A percentile compares a stretch with the other conserved stretches of the same genome.
Conservation (phyloP, 768 basidiomycete genomes). For the Amanita pallidorosea region DNA sequence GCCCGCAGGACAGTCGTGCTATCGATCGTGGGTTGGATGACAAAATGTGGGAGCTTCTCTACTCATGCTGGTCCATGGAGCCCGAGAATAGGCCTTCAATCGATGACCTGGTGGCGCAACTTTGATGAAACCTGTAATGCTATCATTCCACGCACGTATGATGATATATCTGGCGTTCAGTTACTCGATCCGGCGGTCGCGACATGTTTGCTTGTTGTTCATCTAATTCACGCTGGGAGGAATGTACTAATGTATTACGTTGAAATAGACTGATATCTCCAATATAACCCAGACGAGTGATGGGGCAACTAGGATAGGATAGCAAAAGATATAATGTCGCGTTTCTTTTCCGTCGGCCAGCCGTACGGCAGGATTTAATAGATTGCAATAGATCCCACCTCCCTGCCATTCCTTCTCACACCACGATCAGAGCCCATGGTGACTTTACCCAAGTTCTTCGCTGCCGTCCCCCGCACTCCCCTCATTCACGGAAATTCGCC, state of each 20-base stretch:
- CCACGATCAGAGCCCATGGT: neutral
- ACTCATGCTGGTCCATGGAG: constrained; percentile 8
- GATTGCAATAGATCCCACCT: too few species aligned
- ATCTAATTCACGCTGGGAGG: too few species aligned
- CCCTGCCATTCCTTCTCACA: too few species aligned
- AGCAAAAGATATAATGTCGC: too few species aligned
- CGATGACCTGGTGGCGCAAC: constrained; percentile 2
- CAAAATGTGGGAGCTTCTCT: constrained; percentile 10
- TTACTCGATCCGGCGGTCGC: too few species aligned
- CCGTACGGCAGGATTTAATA: too few species aligned
- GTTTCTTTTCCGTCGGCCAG: too few species aligned
- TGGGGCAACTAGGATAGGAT: too few species aligned
- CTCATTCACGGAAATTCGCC: neutral
- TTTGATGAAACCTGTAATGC: neutral
- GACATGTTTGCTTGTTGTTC: too few species aligned
- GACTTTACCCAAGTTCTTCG: neutral
- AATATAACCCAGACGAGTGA: too few species aligned
- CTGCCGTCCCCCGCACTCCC: neutral
- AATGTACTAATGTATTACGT: too few species aligned
- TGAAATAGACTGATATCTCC: too few species aligned
- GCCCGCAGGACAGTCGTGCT: constrained; percentile 6
- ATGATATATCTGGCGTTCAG: neutral
- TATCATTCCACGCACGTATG: neutral
- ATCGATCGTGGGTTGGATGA: constrained; percentile 11
- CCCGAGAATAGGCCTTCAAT: constrained; percentile 8